A percentile compares a stretch with the other conserved stretches of the same genome.
Conservation (phyloP, 306 rosid species). For the Adenanthera pavonina region DNA sequence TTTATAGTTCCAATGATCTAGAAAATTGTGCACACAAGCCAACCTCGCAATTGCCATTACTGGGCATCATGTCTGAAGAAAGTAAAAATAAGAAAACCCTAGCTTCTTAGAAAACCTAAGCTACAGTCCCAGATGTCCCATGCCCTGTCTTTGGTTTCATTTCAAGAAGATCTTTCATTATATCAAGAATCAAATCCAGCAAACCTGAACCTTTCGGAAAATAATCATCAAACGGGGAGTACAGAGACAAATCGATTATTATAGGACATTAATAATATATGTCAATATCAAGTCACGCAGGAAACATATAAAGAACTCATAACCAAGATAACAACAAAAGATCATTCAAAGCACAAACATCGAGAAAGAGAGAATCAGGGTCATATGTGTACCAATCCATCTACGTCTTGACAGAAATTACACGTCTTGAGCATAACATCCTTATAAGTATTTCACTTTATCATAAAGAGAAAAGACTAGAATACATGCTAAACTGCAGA, state of each 20-base stretch:
- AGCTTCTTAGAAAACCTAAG: slow-evolving; percentile 32
- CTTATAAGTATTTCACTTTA: neutral
- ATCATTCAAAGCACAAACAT: slow-evolving; percentile 36
- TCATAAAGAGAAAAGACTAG: slow-evolving; percentile 9
- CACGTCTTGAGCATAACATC: slow-evolving; percentile 5
- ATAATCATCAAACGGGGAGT: slow-evolving; percentile 3
- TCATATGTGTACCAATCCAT: neutral
- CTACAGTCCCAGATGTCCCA: slow-evolving; percentile 10
- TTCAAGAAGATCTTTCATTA: neutral
- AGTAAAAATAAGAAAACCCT: slow-evolving; percentile 31
- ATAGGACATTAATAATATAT: neutral
- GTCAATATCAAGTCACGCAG: slow-evolving; percentile 24
- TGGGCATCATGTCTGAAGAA: slow-evolving; percentile 15
- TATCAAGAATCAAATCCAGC: neutral
- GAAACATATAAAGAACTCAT: neutral
- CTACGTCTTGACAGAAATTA: slow-evolving; percentile 13
- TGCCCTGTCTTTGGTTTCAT: slow-evolving; percentile 10
- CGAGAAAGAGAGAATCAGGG: slow-evolving; percentile 20
- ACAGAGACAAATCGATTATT: slow-evolving; percentile 1
- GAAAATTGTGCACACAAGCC: neutral
- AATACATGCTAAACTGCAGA: neutral
- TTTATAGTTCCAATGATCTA: neutral
- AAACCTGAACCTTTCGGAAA: neutral
- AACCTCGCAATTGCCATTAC: slow-evolving; percentile 15
- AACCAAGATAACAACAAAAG: slow-evolving; percentile 8